Conservation (phyloP, 177 flowering plant genomes). For the Telopea speciosissima region DNA sequence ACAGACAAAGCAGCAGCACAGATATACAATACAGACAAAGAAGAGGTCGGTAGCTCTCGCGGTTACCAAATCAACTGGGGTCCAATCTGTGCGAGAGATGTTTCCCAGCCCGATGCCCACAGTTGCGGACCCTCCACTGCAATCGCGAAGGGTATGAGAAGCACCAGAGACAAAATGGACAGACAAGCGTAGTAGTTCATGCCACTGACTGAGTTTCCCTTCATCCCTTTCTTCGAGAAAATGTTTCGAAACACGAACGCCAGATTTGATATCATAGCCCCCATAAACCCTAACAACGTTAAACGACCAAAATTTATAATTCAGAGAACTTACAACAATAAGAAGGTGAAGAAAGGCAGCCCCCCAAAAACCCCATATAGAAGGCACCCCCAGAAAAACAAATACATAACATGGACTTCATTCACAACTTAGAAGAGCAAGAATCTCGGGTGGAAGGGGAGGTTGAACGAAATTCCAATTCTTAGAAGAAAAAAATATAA, state of each 20-base stretch:
- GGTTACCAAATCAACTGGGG: slow-evolving; percentile 59
- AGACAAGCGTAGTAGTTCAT: slow-evolving; percentile 73
- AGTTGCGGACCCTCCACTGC: slow-evolving; percentile 66
- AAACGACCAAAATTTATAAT: slow-evolving; percentile 21
- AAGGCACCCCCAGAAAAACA: too few relatives aligned
- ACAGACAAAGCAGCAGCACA: not conserved
- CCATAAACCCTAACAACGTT: slow-evolving; percentile 50
- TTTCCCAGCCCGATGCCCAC: slow-evolving; percentile 68
- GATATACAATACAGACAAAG: not conserved
- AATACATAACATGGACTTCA: not conserved
- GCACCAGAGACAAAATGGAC: slow-evolving; percentile 53
- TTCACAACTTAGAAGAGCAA: not conserved
- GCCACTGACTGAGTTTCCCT: slow-evolving; percentile 56
- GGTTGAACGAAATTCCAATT: not conserved
- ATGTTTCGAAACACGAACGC: slow-evolving; percentile 75
- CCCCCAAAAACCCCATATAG: too few relatives aligned
- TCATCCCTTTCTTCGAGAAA: slow-evolving; percentile 63
- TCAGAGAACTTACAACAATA: too few relatives aligned
- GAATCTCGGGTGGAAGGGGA: not conserved
- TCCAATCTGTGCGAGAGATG: slow-evolving; percentile 51
- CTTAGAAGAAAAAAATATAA: not conserved
- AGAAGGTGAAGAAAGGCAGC: too few relatives aligned
- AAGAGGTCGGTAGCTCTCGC: slow-evolving; percentile 9
- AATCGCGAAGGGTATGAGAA: slow-evolving; percentile 57
- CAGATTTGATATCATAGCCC: slow-evolving; percentile 62